Conservation (phyloP, 2,329 filamentous ascomycete genomes). For the Fusarium chuoi region DNA sequence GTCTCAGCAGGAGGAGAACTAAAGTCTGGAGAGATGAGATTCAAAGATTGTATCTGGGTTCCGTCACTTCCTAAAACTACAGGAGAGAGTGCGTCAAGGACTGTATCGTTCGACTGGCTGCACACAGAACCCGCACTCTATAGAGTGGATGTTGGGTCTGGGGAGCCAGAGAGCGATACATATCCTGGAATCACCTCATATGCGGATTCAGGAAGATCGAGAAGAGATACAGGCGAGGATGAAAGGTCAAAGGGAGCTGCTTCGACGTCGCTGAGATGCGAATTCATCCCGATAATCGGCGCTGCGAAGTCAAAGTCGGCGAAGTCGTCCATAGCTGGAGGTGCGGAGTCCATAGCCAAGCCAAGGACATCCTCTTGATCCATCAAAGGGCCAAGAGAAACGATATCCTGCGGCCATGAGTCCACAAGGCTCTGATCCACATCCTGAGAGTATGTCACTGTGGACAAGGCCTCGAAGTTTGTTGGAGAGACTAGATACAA, state of each 20-base stretch:
- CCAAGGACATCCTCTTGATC: neutral
- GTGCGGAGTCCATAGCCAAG: neutral
- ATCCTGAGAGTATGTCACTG: conserved; percentile 5
- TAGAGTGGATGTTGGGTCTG: conserved; percentile 12
- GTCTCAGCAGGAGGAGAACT: neutral
- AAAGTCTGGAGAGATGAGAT: neutral
- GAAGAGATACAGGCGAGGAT: neutral
- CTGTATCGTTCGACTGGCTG: neutral
- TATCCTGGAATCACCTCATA: neutral
- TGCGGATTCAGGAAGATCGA: neutral
- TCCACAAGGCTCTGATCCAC: conserved; percentile 8
- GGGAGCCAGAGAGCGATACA: conserved; percentile 1
- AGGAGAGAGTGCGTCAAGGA: neutral
- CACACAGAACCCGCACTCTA: conserved; percentile 22
- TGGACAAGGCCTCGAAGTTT: conserved; percentile 11
- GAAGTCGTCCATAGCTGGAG: neutral
- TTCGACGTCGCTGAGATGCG: neutral
- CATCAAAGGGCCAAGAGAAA: conserved; percentile 7
- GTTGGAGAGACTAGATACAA: conserved; percentile 1
- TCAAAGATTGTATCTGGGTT: neutral
- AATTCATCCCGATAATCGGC: neutral
- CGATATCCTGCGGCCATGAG: neutral
- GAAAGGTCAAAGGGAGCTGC: neutral
- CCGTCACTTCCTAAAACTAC: neutral
- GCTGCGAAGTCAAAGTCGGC: neutral